These are phyloP conservation scores for Blastocrithidia nonstop DNA, from an alignment of 208 protist genomes.

Conservation along the genomic window DNA sequence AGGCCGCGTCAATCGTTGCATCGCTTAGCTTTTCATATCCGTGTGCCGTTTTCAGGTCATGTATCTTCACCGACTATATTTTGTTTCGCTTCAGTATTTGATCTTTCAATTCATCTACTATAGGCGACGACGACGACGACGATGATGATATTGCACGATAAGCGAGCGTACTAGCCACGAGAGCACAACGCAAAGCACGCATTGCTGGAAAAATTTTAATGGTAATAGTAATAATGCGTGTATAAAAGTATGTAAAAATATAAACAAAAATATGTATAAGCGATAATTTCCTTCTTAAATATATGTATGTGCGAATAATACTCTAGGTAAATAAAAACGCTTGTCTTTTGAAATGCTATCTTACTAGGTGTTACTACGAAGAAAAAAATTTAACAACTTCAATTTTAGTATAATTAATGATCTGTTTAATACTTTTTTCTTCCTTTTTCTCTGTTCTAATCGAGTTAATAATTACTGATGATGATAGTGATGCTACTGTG, in stretches of 20 bases:
- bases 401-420: no score
- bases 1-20: slow-evolving; percentile 80
- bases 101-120: slow-evolving; percentile 36
- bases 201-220: slow-evolving; percentile 9
- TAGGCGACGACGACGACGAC: slow-evolving; percentile 12
- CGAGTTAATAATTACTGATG: slow-evolving; percentile 5
- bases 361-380: no score
- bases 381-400: no score
- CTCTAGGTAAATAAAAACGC: slow-evolving; percentile 1
- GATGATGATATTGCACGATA: no score
- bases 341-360: background rate
- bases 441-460: background rate
- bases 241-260: slow-evolving; percentile 4
- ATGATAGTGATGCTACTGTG: slow-evolving; percentile 3
- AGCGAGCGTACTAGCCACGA: no score
- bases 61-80: slow-evolving; percentile 43
- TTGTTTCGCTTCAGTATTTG: slow-evolving; percentile 16
- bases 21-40: slow-evolving; percentile 75
- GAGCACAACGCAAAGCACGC: slow-evolving; percentile 5
- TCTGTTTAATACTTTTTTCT: no score
- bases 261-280: slow-evolving; percentile 5
- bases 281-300: background rate
- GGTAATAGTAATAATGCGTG: slow-evolving; percentile 17
- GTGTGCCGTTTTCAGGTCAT: slow-evolving; percentile 67
- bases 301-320: slow-evolving; percentile 1